Evolutionary conservation across 352 stramenopile species (phyloP), one percentile per base, ranked within the genome.

Genomic region (Peronospora tabacina): DNA sequence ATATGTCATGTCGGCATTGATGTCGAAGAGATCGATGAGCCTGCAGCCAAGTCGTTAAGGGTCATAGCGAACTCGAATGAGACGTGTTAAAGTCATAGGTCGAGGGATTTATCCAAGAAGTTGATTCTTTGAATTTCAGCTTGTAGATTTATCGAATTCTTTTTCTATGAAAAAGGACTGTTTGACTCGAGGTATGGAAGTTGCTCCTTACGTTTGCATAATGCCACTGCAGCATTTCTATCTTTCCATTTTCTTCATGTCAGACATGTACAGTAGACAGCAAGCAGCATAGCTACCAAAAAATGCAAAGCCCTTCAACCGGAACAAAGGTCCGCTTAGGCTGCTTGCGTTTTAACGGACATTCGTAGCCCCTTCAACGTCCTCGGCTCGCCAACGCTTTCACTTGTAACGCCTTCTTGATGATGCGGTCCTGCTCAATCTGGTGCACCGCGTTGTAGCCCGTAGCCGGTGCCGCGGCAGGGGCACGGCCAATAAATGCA

Each of bases 391-490:
- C 39, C 42, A 32, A 7, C 28, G 30, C 42, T 74, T 79, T 81
- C 16, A 82, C 51, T 38, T 62, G 68, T 38, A 92, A 62, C 34
- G 84, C 78, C 64, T 85, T 85, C 57, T 91, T 72, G 63, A 98
- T 69, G 61, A 98, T 97, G 55, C 89, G 73, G 28, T 83, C 49
- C 63, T 98, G 95, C 70, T 98, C 90, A 47, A 89, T 82, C 55
- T 94, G 74, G 66, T 98, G 94, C 52, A 98, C 84, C 3, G 80
- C 87, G 43, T 85, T 66, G 84, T 98, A 98, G 22, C 96, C 95
- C n/a, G 95, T 98, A 30, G 96, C 96, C 32, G 95, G 92, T 15
- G 95, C 87, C 1, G 96, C 95, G 46, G 88, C 91, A 8, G 97
- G 82, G 12, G 73, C 58, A 42, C 96, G 85, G n/a, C 96, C 96